Conservation (phyloP, 225 moss, liverwort and hornwort species). For the Marchantia polymorpha region DNA sequence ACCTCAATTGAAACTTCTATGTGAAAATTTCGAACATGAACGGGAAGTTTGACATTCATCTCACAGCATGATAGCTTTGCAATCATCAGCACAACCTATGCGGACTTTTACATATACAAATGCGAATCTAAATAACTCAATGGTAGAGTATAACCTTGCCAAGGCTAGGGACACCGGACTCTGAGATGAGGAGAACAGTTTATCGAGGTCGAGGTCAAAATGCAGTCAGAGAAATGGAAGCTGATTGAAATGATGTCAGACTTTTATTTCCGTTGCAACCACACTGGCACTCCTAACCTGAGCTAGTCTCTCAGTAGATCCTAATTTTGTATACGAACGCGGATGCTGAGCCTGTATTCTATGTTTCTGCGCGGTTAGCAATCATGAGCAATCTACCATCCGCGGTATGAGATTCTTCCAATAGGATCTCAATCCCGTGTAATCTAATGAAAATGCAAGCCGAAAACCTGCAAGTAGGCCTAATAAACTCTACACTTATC, state of each 20-base stretch:
- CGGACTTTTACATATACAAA: no score
- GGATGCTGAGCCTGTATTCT: not conserved
- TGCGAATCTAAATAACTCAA: no score
- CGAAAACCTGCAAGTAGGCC: not conserved
- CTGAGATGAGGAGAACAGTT: no score
- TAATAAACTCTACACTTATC: not conserved
- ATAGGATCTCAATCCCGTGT: not conserved
- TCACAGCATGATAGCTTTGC: no score
- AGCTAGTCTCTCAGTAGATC: not conserved
- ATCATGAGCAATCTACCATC: not conserved
- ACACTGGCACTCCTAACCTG: not conserved
- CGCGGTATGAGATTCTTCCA: not conserved
- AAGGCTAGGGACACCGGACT: no score
- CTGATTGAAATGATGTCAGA: not conserved
- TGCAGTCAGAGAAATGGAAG: not conserved
- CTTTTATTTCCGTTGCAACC: not conserved
- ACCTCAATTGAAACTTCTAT: no score
- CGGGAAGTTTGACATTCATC: no score
- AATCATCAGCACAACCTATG: no score
- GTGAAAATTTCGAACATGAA: no score
- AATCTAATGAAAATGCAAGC: not conserved
- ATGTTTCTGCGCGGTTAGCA: not conserved
- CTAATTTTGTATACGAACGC: not conserved
- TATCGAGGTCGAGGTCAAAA: no score
- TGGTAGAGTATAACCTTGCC: no score